These are phyloP conservation scores for Podaxis carcinomalis DNA, from an alignment of 768 basidiomycete species.

Conservation along the genomic window DNA sequence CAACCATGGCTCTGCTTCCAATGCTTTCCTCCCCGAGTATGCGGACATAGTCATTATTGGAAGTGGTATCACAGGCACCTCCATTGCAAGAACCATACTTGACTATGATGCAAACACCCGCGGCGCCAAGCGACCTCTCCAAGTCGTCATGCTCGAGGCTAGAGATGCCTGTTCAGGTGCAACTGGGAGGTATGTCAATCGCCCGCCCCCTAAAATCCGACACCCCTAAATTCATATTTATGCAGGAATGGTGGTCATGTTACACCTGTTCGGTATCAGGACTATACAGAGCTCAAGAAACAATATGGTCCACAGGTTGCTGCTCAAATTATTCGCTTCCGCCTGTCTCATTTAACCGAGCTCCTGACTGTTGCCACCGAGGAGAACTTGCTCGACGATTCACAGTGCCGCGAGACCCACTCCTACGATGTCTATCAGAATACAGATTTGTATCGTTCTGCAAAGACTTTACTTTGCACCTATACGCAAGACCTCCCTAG, in stretches of 20 bases:
- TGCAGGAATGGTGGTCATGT: constrained; percentile 70
- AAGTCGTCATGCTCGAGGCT: constrained; percentile 77
- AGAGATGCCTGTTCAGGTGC: constrained; percentile 73
- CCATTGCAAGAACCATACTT: constrained; percentile 53
- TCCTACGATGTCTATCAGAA: constrained; percentile 54
- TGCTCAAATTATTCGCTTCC: constrained; percentile 53
- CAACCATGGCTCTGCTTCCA: constrained; percentile 21
- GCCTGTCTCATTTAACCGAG: constrained; percentile 51
- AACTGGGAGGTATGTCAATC: constrained; percentile 53
- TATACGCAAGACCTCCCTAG: constrained; percentile 50
- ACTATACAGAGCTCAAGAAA: constrained; percentile 46
- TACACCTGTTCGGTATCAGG: constrained; percentile 53
- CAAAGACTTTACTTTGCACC: constrained; percentile 36
- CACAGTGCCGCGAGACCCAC: constrained; percentile 56
- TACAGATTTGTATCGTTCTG: constrained; percentile 33
- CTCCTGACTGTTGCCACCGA: constrained; percentile 47
- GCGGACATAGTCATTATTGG: constrained; percentile 74
- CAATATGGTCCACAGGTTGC: constrained; percentile 43
- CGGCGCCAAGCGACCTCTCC: constrained; percentile 23
- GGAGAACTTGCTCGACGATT: constrained; percentile 46
- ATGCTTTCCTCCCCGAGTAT: constrained; percentile 31
- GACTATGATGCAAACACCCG: constrained; percentile 22
- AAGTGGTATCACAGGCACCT: constrained; percentile 72
- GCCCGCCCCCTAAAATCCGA: background rate
- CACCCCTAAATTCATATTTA: constrained; percentile 2